A percentile compares a stretch with the other conserved stretches of the same genome.
These are phyloP conservation scores for Solanum tarijense DNA, from an alignment of 257 asterid genomes.

Conservation along the genomic window DNA sequence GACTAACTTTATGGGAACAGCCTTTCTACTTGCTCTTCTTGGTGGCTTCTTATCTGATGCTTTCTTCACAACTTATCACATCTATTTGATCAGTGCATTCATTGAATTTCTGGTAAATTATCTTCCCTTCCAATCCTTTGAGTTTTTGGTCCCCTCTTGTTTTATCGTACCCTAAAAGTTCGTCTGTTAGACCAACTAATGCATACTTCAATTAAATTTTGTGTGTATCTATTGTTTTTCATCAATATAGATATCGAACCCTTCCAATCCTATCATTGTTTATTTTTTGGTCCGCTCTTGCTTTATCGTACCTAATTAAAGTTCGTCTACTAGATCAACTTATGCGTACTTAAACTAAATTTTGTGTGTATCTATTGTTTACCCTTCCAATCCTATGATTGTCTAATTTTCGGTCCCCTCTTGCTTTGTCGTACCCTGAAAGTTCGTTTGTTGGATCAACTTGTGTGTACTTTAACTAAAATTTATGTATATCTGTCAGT, in stretches of 20 bases:
- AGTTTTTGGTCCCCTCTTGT: background rate
- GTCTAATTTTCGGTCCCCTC: background rate
- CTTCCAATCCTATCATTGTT: background rate
- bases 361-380: background rate
- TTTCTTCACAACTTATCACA: conserved; percentile 59
- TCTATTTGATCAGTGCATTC: conserved; percentile 51
- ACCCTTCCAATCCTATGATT: background rate
- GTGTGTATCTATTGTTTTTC: background rate
- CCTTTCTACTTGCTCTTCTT: conserved; percentile 78
- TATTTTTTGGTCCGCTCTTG: background rate
- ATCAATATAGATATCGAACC: background rate
- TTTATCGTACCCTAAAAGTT: background rate
- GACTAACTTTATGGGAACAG: conserved; percentile 94
- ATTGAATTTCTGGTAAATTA: conserved; percentile 60
- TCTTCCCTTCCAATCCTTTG: background rate
- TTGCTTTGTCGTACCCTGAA: too few relatives aligned
- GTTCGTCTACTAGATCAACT: background rate
- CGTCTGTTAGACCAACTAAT: fast-evolving
- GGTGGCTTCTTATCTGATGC: conserved; percentile 94
- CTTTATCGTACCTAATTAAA: background rate
- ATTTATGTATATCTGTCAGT: fast-evolving
- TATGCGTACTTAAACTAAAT: background rate
- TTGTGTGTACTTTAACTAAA: too few relatives aligned
- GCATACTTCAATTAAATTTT: background rate
- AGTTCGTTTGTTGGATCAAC: too few relatives aligned